Base-by-base conservation (phyloP, 2,329 filamentous ascomycete genomes). In the Colletotrichum tabaci region DNA sequence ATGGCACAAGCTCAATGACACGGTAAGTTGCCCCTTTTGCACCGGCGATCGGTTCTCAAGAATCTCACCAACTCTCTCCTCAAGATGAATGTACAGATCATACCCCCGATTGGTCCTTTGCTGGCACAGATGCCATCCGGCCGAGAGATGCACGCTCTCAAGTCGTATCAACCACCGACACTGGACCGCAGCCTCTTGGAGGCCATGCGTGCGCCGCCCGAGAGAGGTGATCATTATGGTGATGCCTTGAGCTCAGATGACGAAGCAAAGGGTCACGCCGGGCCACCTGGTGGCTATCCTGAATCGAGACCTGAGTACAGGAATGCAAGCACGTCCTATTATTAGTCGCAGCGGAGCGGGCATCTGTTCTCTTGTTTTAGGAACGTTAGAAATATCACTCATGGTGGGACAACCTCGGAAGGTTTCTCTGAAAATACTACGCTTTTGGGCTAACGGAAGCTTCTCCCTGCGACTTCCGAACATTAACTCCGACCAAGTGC, bases 1-100 rank as follows among this genome's bases (percentile, higher is more conserved):
- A 80, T 98, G 96, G 96, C 90, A 90, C 73, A 96, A 95, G 83
- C 90, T 95, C 82, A 99, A 99, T 78, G 94, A 98, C 81, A 97
- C 94, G 21, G 94, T 97, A 83, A 84, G 90, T 74, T 50, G 66
- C 16, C 47, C 52, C n/a, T 12, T 12, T 21, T 57, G 23, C 13
- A 62, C 44, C 42, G 30, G 42, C 26, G 30, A 40, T 30, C 8
- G 3, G 46, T 18, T 38, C 38, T 46, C 21, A 61, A 12, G 7
- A 35, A 73, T 16, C 60, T 60, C 47, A 38, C 1, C 46, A 16
- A 23, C 40, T 15, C 13, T 0, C 30, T 44, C 23, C 18, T 38
- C 15, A 73, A 96, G 91, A 92, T 98, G 77, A 94, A 95, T 72
- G 92, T 94, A 0, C 94, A 98, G 79, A 67, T 86, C 2, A 88